These are phyloP conservation scores for Kregervanrija pseudodelftensis DNA, from an alignment of 805 yeast species.

Conservation along the genomic window DNA sequence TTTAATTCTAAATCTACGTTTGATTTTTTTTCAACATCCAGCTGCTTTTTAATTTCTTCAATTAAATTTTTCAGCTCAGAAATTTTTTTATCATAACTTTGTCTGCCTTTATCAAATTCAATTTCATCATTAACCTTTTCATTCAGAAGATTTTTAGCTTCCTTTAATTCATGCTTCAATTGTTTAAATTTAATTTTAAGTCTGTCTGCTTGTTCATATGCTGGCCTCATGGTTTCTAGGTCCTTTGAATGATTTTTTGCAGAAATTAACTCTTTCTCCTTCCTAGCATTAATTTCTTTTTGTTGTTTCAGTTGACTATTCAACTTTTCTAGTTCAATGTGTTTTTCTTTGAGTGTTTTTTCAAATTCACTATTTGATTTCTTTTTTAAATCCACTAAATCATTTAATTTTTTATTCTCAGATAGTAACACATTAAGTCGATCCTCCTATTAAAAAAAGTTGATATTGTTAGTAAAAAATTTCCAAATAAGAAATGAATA, in stretches of 20 bases:
- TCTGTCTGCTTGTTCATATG: conserved; percentile 23
- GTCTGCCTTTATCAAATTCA: conserved; percentile 38
- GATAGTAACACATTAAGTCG: neutral
- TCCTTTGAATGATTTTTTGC: conserved; percentile 2
- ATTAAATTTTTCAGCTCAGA: conserved; percentile 28
- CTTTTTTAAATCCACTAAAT: conserved; percentile 23
- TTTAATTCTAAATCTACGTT: conserved; percentile 19
- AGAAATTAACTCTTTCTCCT: neutral
- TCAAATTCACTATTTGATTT: conserved; percentile 28
- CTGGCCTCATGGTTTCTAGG: conserved; percentile 14
- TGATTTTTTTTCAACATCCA: conserved; percentile 22
- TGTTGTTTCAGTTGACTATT: conserved; percentile 8
- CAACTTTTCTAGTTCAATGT: conserved; percentile 23
- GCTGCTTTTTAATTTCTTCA: conserved; percentile 23
- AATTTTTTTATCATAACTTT: conserved; percentile 34
- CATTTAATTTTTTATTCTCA: conserved; percentile 33
- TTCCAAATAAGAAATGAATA: neutral
- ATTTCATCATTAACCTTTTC: conserved; percentile 36
- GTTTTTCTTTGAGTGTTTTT: conserved; percentile 29
- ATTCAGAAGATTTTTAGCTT: conserved; percentile 35
- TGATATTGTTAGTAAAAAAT: neutral
- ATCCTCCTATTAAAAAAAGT: neutral
- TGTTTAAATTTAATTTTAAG: conserved; percentile 27
- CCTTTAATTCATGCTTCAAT: conserved; percentile 39
- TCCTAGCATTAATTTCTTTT: neutral